phyloP scores from a whole-genome alignment of 2,329 filamentous ascomycete species.

The Pseudocercospora musae region DNA sequence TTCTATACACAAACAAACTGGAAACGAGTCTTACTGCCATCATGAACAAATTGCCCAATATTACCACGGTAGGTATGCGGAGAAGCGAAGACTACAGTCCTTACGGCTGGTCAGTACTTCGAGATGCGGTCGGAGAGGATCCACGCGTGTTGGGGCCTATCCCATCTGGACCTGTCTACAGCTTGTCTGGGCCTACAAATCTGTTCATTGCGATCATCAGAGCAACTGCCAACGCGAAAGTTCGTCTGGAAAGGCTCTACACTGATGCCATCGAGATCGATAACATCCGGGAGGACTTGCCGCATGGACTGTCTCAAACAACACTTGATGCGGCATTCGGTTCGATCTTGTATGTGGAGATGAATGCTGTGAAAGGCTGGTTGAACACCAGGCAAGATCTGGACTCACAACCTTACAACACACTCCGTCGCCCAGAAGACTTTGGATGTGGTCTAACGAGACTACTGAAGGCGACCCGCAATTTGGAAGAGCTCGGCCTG shows the following conservation, averaged over 20 bases:
- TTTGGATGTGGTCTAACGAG: slow-evolving; percentile 23
- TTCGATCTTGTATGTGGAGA: slow-evolving; percentile 30
- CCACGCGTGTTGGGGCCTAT: slow-evolving; percentile 29
- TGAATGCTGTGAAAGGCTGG: slow-evolving; percentile 29
- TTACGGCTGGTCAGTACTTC: slow-evolving; percentile 29
- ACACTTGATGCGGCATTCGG: slow-evolving; percentile 23
- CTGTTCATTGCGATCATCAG: slow-evolving; percentile 29
- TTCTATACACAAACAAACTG: slow-evolving; percentile 19
- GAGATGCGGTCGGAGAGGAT: slow-evolving; percentile 28
- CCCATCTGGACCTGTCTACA: slow-evolving; percentile 16
- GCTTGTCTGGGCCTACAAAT: slow-evolving; percentile 25
- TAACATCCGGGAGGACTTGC: slow-evolving; percentile 17
- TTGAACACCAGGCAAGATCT: slow-evolving; percentile 7
- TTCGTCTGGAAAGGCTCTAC: slow-evolving; percentile 29
- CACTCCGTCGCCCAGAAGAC: slow-evolving; percentile 8
- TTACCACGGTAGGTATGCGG: slow-evolving; percentile 33
- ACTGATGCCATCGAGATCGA: slow-evolving; percentile 35
- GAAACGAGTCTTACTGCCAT: slow-evolving; percentile 15
- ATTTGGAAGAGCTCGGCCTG: slow-evolving; percentile 29
- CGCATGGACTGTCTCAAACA: slow-evolving; percentile 14
- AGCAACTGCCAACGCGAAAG: slow-evolving; percentile 17
- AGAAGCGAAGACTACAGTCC: slow-evolving; percentile 30
- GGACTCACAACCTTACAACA: slow-evolving; percentile 6
- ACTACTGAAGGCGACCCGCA: slow-evolving; percentile 23
- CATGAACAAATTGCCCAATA: slow-evolving; percentile 27